These are phyloP conservation scores for Ganoderma multipileum DNA, from an alignment of 1,284 basidiomycete genomes.

Conservation along the genomic window DNA sequence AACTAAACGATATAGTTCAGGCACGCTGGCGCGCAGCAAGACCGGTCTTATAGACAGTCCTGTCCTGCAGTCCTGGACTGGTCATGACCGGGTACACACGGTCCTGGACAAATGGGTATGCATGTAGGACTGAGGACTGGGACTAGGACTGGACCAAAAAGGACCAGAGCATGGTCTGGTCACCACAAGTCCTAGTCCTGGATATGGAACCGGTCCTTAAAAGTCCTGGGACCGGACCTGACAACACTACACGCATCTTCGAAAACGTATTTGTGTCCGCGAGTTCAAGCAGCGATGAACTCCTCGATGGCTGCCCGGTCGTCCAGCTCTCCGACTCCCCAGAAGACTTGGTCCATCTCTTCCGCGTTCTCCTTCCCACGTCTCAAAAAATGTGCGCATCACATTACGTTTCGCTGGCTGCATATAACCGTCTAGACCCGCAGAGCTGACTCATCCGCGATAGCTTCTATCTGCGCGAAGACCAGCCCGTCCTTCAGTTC, in stretches of 20 bases:
- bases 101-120: no score
- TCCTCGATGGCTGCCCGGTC: slow-evolving; percentile 25
- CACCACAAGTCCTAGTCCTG: background rate
- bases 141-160: background rate
- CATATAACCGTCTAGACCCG: no score
- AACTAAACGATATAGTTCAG: no score
- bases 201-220: background rate
- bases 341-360: slow-evolving; percentile 12
- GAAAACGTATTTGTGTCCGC: slow-evolving; percentile 27
- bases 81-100: no score
- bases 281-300: slow-evolving; percentile 12
- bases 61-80: background rate
- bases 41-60: no score
- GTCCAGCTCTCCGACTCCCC: slow-evolving; percentile 25
- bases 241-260: slow-evolving; percentile 20
- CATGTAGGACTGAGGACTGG: background rate
- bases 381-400: background rate
- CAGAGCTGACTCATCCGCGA: background rate
- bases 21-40: no score
- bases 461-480: background rate
- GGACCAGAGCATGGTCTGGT: background rate
- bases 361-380: slow-evolving; percentile 5
- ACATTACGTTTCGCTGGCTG: background rate
- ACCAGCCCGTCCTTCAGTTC: background rate
- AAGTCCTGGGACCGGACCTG: background rate